phyloP scores from a whole-genome alignment of 805 yeast species.

The Hanseniaspora osmophila region DNA sequence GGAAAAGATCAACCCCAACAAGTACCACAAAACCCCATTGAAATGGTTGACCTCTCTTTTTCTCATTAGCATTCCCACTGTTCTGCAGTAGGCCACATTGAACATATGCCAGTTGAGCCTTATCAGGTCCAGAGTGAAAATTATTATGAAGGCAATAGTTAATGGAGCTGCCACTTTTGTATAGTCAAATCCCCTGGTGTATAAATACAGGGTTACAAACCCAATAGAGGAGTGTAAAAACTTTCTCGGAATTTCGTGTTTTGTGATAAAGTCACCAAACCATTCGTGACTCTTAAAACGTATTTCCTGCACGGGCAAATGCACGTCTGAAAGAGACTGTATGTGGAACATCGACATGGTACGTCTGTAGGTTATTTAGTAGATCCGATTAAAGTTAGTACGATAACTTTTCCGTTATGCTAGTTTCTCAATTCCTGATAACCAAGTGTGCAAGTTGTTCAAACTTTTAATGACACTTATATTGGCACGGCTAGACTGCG shows the following conservation, averaged over 20 bases:
- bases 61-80: constrained; percentile 73
- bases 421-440: too few species aligned
- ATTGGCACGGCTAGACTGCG: too few species aligned
- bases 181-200: constrained; percentile 45
- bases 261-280: constrained; percentile 43
- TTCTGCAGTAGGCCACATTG: constrained; percentile 51
- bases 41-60: constrained; percentile 56
- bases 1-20: constrained; percentile 63
- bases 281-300: constrained; percentile 28
- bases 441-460: too few species aligned
- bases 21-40: constrained; percentile 83
- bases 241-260: constrained; percentile 85
- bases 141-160: constrained; percentile 35
- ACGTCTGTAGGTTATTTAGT: not conserved
- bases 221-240: constrained; percentile 83
- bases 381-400: not conserved
- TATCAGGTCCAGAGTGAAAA: constrained; percentile 51
- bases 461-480: too few species aligned
- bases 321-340: constrained; percentile 3
- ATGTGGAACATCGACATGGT: not conserved
- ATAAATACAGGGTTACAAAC: constrained; percentile 58
- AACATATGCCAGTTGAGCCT: constrained; percentile 49
- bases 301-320: constrained; percentile 20
- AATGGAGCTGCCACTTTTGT: constrained; percentile 48
- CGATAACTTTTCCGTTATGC: too few species aligned